phyloP scores from a whole-genome alignment of 768 basidiomycete species.

The Suillus subaureus region DNA sequence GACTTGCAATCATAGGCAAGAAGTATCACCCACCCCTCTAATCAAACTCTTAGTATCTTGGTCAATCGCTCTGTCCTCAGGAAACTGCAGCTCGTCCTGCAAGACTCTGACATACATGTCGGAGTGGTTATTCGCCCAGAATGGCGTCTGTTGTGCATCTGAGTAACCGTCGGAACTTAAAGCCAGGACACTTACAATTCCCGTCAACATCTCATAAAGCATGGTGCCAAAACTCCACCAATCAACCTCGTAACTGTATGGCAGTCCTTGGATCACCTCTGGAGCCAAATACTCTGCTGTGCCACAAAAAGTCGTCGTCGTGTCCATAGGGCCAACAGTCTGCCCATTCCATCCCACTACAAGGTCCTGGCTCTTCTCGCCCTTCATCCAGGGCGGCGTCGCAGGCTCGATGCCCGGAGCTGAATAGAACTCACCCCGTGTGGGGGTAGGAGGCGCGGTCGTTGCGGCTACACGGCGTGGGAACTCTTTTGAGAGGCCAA shows the following conservation, averaged over 20 bases:
- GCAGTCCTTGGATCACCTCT: conserved; percentile 90
- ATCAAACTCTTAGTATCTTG: conserved; percentile 94
- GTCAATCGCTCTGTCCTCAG: conserved; percentile 90
- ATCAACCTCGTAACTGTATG: conserved; percentile 93
- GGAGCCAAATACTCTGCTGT: conserved; percentile 98
- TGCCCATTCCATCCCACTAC: conserved; percentile 60
- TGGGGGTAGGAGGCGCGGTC: conserved; percentile 61
- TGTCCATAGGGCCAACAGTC: conserved; percentile 52
- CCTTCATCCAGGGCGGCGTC: conserved; percentile 80
- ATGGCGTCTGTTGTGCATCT: conserved; percentile 66
- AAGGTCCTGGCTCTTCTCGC: conserved; percentile 55
- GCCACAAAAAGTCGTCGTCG: conserved; percentile 88
- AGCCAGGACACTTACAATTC: conserved; percentile 66
- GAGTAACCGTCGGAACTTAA: conserved; percentile 19
- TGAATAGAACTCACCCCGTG: conserved; percentile 55
- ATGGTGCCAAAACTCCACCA: conserved; percentile 99
- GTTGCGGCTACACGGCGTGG: conserved; percentile 50
- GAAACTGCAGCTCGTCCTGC: conserved; percentile 88
- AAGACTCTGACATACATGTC: conserved; percentile 95
- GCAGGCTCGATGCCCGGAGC: conserved; percentile 43
- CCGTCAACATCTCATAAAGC: conserved; percentile 96
- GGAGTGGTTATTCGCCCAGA: conserved; percentile 90
- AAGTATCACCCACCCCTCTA: conserved; percentile 72
- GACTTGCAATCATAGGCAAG: conserved; percentile 2
- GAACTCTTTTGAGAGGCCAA: conserved; percentile 93